Evolutionary conservation across 345 rosid genomes (phyloP).

Genomic region (Aquilaria sinensis): DNA sequence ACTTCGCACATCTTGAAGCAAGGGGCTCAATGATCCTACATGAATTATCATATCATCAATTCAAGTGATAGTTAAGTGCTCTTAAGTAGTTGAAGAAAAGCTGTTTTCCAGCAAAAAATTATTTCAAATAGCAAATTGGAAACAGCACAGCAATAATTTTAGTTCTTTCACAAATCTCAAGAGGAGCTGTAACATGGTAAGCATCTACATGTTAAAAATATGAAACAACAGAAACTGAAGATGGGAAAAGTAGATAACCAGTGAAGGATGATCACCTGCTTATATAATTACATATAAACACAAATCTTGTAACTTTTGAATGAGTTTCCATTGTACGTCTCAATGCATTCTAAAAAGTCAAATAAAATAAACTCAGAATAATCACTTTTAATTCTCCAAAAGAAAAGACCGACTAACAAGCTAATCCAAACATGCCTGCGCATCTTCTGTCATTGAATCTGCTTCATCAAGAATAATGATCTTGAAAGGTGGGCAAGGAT

Average conservation of each 20-base stretch:
- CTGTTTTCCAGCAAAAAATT: background rate
- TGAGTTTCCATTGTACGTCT: slow-evolving; percentile 97
- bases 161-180: background rate
- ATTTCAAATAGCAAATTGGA: background rate
- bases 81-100: background rate
- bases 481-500: slow-evolving; percentile 91
- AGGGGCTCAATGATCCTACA: slow-evolving; percentile 95
- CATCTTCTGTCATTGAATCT: slow-evolving; percentile 99
- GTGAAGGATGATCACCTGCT: slow-evolving; percentile 57
- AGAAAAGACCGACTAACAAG: too few relatives aligned
- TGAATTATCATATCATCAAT: slow-evolving; percentile 15
- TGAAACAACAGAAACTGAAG: background rate
- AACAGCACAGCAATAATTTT: background rate
- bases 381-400: too few relatives aligned
- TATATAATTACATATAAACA: slow-evolving; percentile 88
- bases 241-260: slow-evolving; percentile 2
- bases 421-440: slow-evolving; percentile 58
- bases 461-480: slow-evolving; percentile 93
- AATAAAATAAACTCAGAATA: slow-evolving; percentile 1
- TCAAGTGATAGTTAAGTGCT: background rate
- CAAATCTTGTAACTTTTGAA: slow-evolving; percentile 94
- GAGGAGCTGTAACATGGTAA: background rate
- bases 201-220: background rate
- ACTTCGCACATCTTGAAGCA: slow-evolving; percentile 99
- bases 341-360: slow-evolving; percentile 61